A percentile compares a stretch with the other conserved stretches of the same genome.
phyloP scores from a whole-genome alignment of 176 grass and related monocot genomes.

The Oryza meridionalis region DNA sequence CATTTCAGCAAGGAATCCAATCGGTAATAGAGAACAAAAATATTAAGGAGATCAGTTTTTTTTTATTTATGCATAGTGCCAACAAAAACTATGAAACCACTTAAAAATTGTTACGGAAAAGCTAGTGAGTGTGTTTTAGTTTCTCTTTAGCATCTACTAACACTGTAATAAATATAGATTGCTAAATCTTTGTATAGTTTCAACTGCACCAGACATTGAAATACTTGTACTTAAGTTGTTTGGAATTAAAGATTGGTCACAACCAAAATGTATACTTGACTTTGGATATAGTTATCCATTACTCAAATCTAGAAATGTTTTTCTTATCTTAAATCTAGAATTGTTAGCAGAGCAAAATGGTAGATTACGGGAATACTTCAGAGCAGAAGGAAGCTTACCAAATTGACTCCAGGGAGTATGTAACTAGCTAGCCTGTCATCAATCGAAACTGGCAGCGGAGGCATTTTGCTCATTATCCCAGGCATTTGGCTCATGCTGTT shows the following conservation, averaged over 20 bases:
- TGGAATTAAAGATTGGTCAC: neutral
- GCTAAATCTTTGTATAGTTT: neutral
- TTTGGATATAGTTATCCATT: constrained; percentile 22
- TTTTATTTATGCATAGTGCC: neutral
- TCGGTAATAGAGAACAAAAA: neutral
- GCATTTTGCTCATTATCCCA: constrained; percentile 94
- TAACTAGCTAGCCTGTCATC: constrained; percentile 68
- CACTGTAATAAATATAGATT: neutral
- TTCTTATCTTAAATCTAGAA: neutral
- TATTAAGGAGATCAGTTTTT: neutral
- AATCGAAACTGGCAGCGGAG: constrained; percentile 61
- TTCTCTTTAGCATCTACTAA: neutral
- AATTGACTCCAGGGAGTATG: constrained; percentile 46
- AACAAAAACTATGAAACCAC: neutral
- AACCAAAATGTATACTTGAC: neutral
- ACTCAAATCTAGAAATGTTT: neutral
- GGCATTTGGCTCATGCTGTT: constrained; percentile 90
- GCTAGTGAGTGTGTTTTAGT: neutral
- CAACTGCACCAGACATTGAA: neutral
- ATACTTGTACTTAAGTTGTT: constrained; percentile 12
- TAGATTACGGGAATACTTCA: neutral
- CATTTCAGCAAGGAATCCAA: constrained; percentile 7
- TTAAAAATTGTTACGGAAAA: neutral
- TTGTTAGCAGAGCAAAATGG: neutral
- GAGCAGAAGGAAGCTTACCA: constrained; percentile 60